Evolutionary conservation across 139 green algal species (phyloP), one percentile per base, ranked within the genome.

Genomic region (Deuterostichococcus epilithicus): DNA sequence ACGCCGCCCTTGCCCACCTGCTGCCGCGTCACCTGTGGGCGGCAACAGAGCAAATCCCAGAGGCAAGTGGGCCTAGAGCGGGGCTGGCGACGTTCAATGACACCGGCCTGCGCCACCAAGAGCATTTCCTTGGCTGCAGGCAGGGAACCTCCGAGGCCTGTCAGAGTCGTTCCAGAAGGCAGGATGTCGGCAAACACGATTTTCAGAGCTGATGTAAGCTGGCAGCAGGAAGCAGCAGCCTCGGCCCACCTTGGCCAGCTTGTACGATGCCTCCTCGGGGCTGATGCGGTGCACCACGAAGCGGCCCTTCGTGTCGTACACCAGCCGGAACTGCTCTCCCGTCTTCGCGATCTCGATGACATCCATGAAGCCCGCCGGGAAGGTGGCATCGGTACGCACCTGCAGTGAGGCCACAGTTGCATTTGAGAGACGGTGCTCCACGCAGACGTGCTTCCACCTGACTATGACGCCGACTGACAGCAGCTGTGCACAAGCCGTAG

Each of bases 361-460:
- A 78, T 99, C 96, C 96, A 99, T 98, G 92, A 98, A 98, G 38
- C 96, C 96, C 36, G 89, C 87, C 30, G 96, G 96, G 91, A 97
- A 99, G 77, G 89, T 97, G 77, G 89, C 88, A 81, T 99, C 96
- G 0, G 94, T 99, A 78, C 94, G 89, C 28, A 91, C 52, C 52
- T 63, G 52, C 52, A 28, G 5, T 23, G 10, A 63, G 10, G 52
- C 18, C 28, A 28, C 20, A 30, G 20, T 30, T 25, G 8, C 42
- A 52, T 52, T 52, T 63, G 52, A 63, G 18, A 63, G 52, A 63
- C 18, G 42, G 8, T 52, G 42, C 42, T 52, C 8, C 42, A 8
- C 13, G 42, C 42, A n/a, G n/a, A n/a, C n/a, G n/a, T 52, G 42
- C 42, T 13, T 52, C 42, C 42, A n/a, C n/a, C n/a, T n/a, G n/a